Conservation (phyloP, 208 protist genomes). For the Acanthamoeba lenticulata region DNA sequence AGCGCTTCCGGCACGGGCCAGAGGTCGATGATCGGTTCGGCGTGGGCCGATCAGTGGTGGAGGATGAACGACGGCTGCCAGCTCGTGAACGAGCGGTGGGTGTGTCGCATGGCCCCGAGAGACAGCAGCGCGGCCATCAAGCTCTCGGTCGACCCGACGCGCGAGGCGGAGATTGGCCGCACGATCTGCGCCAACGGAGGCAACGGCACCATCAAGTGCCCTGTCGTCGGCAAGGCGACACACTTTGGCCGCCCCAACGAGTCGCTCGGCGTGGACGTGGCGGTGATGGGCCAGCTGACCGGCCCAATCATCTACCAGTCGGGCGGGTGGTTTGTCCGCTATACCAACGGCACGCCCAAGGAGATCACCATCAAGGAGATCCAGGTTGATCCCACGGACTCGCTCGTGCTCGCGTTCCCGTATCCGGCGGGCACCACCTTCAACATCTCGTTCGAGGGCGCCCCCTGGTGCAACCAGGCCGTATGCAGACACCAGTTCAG, state of each 20-base stretch:
- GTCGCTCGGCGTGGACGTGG: neutral
- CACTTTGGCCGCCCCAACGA: neutral
- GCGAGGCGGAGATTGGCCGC: neutral
- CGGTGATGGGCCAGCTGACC: neutral
- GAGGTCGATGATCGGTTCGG: too few species aligned
- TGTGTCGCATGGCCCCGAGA: too few species aligned
- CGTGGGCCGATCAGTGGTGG: too few species aligned
- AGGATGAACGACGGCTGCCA: too few species aligned
- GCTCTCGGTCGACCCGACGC: neutral
- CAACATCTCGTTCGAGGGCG: neutral
- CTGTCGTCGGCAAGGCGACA: neutral
- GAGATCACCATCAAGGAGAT: neutral
- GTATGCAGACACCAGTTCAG: neutral
- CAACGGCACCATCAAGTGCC: neutral
- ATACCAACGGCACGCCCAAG: slow-evolving; percentile 21
- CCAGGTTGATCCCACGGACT: neutral
- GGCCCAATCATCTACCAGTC: neutral
- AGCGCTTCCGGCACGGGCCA: too few species aligned
- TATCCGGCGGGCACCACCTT: neutral
- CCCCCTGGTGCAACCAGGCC: neutral
- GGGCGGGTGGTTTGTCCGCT: neutral
- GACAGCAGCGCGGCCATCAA: slow-evolving; percentile 12
- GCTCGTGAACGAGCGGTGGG: too few species aligned
- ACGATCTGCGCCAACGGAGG: neutral
- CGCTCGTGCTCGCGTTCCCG: neutral